Conservation (phyloP, 75 land plant genomes). For the Isoetes taiwanensis region DNA sequence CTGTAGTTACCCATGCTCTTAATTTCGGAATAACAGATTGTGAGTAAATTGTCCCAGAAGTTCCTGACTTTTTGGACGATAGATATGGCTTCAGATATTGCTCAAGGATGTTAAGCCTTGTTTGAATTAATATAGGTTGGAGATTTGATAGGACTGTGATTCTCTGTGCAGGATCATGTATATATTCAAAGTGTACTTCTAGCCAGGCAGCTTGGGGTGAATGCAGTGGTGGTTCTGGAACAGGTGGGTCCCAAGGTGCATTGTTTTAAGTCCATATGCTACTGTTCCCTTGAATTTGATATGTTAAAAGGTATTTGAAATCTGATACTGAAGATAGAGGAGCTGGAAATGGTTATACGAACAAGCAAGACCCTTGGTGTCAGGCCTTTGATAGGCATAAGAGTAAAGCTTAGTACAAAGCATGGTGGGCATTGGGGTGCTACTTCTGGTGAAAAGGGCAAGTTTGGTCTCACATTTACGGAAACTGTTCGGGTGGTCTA, state of each 20-base stretch:
- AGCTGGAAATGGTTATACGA: constrained; percentile 32
- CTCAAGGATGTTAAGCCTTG: neutral
- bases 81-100: neutral
- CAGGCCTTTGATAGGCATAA: constrained; percentile 26
- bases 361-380: constrained; percentile 17
- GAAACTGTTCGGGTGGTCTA: constrained; percentile 31
- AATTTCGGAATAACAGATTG: neutral
- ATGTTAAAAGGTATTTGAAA: neutral
- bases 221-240: constrained; percentile 32
- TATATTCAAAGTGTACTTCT: constrained; percentile 31
- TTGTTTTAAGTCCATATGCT: neutral
- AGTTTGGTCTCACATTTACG: constrained; percentile 28
- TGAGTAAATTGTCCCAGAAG: neutral
- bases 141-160: neutral
- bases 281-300: neutral
- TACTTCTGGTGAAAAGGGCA: constrained; percentile 38
- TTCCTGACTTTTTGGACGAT: neutral
- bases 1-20: neutral
- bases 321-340: constrained; percentile 20
- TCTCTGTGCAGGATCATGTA: constrained; percentile 19
- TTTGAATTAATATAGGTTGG: neutral
- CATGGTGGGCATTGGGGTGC: constrained; percentile 38
- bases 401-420: constrained; percentile 35
- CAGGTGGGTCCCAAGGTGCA: constrained; percentile 16
- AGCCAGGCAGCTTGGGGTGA: constrained; percentile 25